Percentiles rank a stretch among this genome's conserved stretches.
These are phyloP conservation scores for Cyberlindnera meyerae DNA, from an alignment of 805 yeast genomes.

Conservation along the genomic window DNA sequence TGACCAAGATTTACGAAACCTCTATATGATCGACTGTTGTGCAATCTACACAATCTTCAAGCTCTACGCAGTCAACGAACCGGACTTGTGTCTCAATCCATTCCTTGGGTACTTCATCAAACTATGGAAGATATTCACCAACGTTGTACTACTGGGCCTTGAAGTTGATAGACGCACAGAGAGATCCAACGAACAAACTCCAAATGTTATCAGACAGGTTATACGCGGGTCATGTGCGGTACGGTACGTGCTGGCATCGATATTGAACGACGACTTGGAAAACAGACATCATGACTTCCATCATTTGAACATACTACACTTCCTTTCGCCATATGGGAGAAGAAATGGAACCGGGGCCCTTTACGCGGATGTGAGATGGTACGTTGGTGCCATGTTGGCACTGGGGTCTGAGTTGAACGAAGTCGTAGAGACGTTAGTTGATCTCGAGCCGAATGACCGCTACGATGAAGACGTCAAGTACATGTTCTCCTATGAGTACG, in stretches of 20 bases:
- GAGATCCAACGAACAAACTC: constrained; percentile 28
- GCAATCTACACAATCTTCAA: constrained; percentile 41
- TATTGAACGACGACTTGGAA: constrained; percentile 46
- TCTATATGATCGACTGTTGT: constrained; percentile 42
- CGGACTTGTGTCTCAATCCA: constrained; percentile 52
- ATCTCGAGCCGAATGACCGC: constrained; percentile 54
- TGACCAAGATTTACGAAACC: constrained; percentile 36
- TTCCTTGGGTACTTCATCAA: constrained; percentile 52
- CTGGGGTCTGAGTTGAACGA: constrained; percentile 43
- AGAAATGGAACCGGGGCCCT: constrained; percentile 56
- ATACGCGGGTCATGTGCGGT: constrained; percentile 62
- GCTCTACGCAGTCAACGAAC: constrained; percentile 30
- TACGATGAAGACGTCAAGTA: constrained; percentile 65
- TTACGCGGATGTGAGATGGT: constrained; percentile 51
- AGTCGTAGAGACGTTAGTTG: constrained; percentile 49
- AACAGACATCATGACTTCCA: constrained; percentile 48
- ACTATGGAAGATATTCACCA: constrained; percentile 64
- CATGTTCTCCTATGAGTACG: constrained; percentile 54
- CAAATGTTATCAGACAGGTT: constrained; percentile 42
- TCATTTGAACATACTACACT: constrained; percentile 54
- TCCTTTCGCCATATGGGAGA: constrained; percentile 65
- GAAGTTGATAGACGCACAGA: constrained; percentile 52
- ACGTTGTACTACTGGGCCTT: constrained; percentile 52
- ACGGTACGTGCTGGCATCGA: constrained; percentile 55
- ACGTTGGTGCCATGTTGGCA: constrained; percentile 51